Evolutionary conservation across 148 eudicot genomes (phyloP).

Genomic region (Fagopyrum esculentum): DNA sequence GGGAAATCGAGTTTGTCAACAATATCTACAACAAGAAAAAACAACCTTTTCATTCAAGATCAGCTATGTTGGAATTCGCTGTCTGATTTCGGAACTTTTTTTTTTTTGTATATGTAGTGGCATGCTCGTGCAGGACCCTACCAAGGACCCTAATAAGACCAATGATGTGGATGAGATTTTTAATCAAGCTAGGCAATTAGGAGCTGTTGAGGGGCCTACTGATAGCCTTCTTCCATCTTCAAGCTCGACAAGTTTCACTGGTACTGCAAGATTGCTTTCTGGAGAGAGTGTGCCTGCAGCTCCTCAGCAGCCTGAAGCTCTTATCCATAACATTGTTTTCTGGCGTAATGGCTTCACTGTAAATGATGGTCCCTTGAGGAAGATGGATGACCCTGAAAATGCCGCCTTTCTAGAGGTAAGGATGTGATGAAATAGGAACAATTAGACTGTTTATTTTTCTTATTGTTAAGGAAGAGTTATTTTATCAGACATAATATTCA

Average conservation of each 20-base stretch:
- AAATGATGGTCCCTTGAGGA: constrained; percentile 66
- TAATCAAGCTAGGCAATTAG: constrained; percentile 50
- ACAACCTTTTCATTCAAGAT: neutral
- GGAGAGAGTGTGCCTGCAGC: constrained; percentile 48
- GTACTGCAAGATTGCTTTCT: constrained; percentile 68
- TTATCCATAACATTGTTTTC: constrained; percentile 43
- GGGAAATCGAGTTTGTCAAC: neutral
- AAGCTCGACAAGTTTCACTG: constrained; percentile 58
- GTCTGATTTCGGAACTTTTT: neutral
- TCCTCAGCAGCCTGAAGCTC: constrained; percentile 36
- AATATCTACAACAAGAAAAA: no score
- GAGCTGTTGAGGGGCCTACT: constrained; percentile 38
- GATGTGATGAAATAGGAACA: neutral
- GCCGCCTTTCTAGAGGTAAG: constrained; percentile 70
- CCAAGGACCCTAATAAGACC: constrained; percentile 24
- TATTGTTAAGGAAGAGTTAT: neutral
- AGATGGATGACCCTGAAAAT: constrained; percentile 64
- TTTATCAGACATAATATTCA: neutral
- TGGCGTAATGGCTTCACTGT: constrained; percentile 78
- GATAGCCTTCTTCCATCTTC: constrained; percentile 46
- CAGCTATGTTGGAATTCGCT: neutral
- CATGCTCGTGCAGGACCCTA: constrained; percentile 71
- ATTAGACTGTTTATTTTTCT: neutral
- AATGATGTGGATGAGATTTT: constrained; percentile 54
- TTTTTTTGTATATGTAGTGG: constrained; percentile 36